phyloP scores from a whole-genome alignment of 352 stramenopile species.

The Phytophthora sojae region DNA sequence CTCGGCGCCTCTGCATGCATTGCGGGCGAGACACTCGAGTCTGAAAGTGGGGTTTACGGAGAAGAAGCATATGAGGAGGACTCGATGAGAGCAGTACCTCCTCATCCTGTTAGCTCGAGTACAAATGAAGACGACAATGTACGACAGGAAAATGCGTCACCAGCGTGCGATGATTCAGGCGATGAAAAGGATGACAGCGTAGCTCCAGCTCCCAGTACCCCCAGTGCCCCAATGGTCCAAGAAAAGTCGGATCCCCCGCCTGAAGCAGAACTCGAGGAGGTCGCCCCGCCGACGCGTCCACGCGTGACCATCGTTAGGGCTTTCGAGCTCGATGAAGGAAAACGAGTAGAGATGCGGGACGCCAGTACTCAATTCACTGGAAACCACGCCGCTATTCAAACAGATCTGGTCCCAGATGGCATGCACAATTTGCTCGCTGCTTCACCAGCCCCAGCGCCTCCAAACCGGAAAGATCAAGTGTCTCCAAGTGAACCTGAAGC shows the following conservation, averaged over 20 bases:
- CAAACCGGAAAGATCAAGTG: background rate
- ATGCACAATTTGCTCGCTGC: conserved; percentile 50
- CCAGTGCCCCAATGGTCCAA: background rate
- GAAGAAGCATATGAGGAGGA: background rate
- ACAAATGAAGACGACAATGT: background rate
- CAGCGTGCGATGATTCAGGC: background rate
- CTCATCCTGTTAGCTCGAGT: background rate
- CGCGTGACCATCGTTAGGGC: conserved; percentile 64
- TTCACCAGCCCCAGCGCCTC: background rate
- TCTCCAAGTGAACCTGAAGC: background rate
- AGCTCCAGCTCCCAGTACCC: background rate
- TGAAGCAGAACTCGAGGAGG: background rate
- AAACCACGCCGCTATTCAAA: conserved; percentile 76
- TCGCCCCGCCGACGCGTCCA: conserved; percentile 5
- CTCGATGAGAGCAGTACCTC: background rate
- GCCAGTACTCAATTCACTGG: conserved; percentile 77
- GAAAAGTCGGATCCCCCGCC: background rate
- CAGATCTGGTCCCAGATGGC: conserved; percentile 64
- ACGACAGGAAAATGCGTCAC: background rate
- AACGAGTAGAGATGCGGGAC: conserved; percentile 62
- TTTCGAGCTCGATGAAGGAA: conserved; percentile 34
- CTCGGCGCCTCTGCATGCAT: background rate
- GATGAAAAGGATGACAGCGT: background rate
- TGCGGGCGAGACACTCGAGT: background rate
- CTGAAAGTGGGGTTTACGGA: background rate